Percentiles rank a stretch among this genome's conserved stretches.
Conservation (phyloP, 1,139 yeast species). For the Sugiyamaella pinicola region DNA sequence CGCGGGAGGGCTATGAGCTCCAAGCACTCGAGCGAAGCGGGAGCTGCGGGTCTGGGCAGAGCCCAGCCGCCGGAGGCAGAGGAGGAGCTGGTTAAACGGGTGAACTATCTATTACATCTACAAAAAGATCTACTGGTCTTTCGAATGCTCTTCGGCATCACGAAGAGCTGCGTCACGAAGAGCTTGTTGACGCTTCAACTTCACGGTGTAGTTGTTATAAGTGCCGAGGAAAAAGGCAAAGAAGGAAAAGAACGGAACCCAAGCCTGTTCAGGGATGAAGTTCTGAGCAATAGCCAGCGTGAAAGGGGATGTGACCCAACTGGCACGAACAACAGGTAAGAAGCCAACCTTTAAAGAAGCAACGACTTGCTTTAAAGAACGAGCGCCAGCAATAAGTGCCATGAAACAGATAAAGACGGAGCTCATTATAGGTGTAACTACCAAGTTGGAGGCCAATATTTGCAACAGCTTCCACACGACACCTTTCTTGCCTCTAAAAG, state of each 20-base stretch:
- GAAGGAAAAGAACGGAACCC: slow-evolving; percentile 82
- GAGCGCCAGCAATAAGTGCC: slow-evolving; percentile 47
- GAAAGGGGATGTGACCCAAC: slow-evolving; percentile 65
- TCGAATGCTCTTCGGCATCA: slow-evolving; percentile 25
- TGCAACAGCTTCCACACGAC: slow-evolving; percentile 53
- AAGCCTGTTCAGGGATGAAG: slow-evolving; percentile 67
- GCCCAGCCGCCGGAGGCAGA: no score
- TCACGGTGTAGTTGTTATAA: slow-evolving; percentile 69
- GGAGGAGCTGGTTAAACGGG: no score
- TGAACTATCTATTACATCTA: slow-evolving; percentile 1
- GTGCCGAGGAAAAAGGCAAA: slow-evolving; percentile 78
- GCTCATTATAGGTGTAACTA: slow-evolving; percentile 66
- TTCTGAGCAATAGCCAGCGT: slow-evolving; percentile 73
- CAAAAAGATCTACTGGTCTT: slow-evolving; percentile 13
- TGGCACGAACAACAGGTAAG: slow-evolving; percentile 59
- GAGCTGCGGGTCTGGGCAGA: no score
- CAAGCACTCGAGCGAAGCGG: no score
- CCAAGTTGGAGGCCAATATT: slow-evolving; percentile 58
- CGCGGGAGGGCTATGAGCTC: no score
- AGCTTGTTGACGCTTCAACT: slow-evolving; percentile 45
- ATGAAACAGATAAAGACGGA: slow-evolving; percentile 56
- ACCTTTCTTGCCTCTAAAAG: slow-evolving; percentile 41
- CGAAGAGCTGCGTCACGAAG: slow-evolving; percentile 33
- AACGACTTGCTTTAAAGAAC: slow-evolving; percentile 37
- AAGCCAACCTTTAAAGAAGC: slow-evolving; percentile 55